Evolutionary conservation across 2,329 filamentous ascomycete species (phyloP).

Genomic region (Monilinia fructicola): DNA sequence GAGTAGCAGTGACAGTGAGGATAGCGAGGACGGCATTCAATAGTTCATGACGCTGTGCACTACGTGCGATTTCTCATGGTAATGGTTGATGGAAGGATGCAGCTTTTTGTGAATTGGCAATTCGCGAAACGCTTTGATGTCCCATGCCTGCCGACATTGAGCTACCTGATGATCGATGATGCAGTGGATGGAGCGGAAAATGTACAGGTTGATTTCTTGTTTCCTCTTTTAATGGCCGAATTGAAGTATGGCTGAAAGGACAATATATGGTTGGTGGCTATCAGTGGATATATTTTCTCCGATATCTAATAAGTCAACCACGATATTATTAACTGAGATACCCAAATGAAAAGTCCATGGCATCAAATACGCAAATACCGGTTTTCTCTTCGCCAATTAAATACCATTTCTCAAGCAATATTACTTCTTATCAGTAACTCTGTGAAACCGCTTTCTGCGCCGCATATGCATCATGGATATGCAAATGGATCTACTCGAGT

Average conservation of each 20-base stretch:
- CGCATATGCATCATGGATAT: no score
- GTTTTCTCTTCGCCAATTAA: slow-evolving; percentile 7
- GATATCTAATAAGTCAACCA: not conserved
- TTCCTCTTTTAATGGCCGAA: not conserved
- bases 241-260: not conserved
- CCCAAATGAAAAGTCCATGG: slow-evolving; percentile 3
- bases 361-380: not conserved
- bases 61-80: not conserved
- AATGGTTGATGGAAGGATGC: not conserved
- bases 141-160: not conserved
- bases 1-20: slow-evolving; percentile 20
- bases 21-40: slow-evolving; percentile 12
- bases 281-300: not conserved
- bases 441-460: slow-evolving; percentile 2
- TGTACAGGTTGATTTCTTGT: not conserved
- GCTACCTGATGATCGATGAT: not conserved
- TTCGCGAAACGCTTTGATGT: not conserved
- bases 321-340: slow-evolving; percentile 6
- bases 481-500: slow-evolving; percentile 17
- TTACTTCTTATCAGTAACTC: slow-evolving; percentile 11
- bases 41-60: not conserved
- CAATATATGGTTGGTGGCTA: slow-evolving; percentile 6
- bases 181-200: not conserved
- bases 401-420: not conserved
- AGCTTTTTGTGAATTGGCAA: not conserved